Evolutionary conservation across 768 basidiomycete genomes (phyloP).

Genomic region (Amanita thiersii): DNA sequence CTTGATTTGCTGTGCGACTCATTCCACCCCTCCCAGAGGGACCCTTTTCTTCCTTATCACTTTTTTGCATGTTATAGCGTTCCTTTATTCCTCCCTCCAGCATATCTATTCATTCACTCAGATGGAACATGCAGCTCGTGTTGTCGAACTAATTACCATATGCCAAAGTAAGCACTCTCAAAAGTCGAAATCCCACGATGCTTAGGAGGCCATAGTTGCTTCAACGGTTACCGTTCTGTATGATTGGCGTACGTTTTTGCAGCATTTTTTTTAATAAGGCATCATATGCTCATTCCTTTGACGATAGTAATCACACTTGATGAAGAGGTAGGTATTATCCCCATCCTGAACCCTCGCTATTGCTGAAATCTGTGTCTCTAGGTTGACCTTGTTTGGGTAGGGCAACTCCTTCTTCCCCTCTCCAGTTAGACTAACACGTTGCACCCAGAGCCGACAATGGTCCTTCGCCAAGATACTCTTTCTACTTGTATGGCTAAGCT

Average conservation of each 20-base stretch:
- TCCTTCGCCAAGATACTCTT: conserved; percentile 14
- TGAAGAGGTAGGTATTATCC: conserved; percentile 14
- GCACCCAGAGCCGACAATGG: conserved; percentile 14
- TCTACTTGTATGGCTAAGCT: neutral
- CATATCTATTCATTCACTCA: neutral
- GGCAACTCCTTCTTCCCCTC: neutral
- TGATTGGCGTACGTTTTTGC: conserved; percentile 16
- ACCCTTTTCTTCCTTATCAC: too few species aligned
- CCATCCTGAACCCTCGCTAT: neutral
- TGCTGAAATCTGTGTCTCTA: conserved; percentile 4
- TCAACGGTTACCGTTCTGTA: conserved; percentile 11
- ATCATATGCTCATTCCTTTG: neutral
- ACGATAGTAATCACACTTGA: conserved; percentile 21
- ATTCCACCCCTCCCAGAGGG: neutral
- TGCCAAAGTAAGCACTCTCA: conserved; percentile 19
- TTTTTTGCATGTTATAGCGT: neutral
- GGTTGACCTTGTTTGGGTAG: conserved; percentile 22
- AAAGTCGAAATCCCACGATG: too few species aligned
- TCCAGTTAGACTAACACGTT: neutral
- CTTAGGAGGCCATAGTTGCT: conserved; percentile 1
- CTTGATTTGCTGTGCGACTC: too few species aligned
- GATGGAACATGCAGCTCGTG: conserved; percentile 5
- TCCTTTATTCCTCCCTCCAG: neutral
- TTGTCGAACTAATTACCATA: conserved; percentile 12
- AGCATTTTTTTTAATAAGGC: too few species aligned